Evolutionary conservation across 768 basidiomycete species (phyloP).

Genomic region (Lenzites betulinus): DNA sequence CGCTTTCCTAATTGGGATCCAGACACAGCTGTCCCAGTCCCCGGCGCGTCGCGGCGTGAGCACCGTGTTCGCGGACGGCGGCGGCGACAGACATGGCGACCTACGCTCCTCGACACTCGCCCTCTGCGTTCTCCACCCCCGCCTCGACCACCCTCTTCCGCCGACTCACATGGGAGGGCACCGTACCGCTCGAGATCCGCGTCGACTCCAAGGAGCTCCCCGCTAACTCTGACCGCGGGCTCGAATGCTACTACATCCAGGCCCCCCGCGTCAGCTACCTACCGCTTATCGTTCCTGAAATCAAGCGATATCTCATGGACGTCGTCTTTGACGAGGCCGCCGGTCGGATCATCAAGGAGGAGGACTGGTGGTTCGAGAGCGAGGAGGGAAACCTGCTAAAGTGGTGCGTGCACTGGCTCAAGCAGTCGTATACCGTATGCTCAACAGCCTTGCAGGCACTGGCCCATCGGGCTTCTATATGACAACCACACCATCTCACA

Average conservation of each 20-base stretch:
- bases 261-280: conserved; percentile 93
- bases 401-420: conserved; percentile 58
- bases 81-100: conserved; percentile 31
- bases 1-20: neutral
- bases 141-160: conserved; percentile 84
- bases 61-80: conserved; percentile 1
- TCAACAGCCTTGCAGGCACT: conserved; percentile 68
- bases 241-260: conserved; percentile 89
- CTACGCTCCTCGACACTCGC: conserved; percentile 37
- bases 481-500: conserved; percentile 76
- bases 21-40: conserved; percentile 10
- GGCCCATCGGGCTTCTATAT: conserved; percentile 94
- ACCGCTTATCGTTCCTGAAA: conserved; percentile 85
- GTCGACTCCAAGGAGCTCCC: conserved; percentile 89
- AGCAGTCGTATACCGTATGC: neutral
- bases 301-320: conserved; percentile 86
- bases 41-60: conserved; percentile 10
- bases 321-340: conserved; percentile 90
- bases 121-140: conserved; percentile 50
- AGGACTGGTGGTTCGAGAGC: conserved; percentile 98
- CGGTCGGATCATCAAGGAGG: conserved; percentile 74
- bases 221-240: conserved; percentile 83
- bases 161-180: conserved; percentile 87
- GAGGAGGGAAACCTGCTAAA: conserved; percentile 80
- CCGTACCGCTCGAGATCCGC: conserved; percentile 85